Evolutionary conservation across 768 basidiomycete genomes (phyloP), one percentile per base, ranked within the genome.

Genomic region (Auricularia heimuer): DNA sequence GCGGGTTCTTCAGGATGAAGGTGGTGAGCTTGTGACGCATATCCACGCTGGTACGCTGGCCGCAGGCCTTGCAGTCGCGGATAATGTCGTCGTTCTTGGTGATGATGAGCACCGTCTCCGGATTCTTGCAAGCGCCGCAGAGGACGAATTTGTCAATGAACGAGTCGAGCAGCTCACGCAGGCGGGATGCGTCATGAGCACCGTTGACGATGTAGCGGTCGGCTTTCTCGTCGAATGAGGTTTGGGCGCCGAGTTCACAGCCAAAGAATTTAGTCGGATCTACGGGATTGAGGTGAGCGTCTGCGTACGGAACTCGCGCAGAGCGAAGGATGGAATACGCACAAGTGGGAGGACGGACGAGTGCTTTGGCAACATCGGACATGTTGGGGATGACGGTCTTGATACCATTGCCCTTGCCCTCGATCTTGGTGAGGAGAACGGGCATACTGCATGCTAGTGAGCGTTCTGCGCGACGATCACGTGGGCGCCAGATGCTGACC

Each of bases 211-310:
- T 98, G 80, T 96, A 99, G 60, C 96, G 85, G 70, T 99, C 97
- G 72, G 92, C 92, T 77, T 93, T 94, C 76, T 96, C 93, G 76
- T 98, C 94, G 73, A 92, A 88, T 24, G 94, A 89, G 39, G 94
- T 96, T 77, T 98, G 96, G 39, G 97, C 97, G 68, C 97, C 97
- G 65, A 98, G 88, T 76, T 99, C 97, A 75, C 92, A 94, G 37
- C 97, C 97, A 72, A 99, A 98, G 82, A 95, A 99, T 78, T 99
- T 99, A 77, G 96, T 98, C 67, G 96, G 90, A 75, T 98, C 97
- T 81, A 65, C 1, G 51, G 42, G 3, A 29, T 29, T 29, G 2
- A 29, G 2, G 29, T 4, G 24, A 63, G 64, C 39, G 39, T 64
- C 24, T 34, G 54, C 56, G 36, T 35, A 61, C 24, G 8, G 8